Evolutionary conservation across 805 yeast species (phyloP).

Genomic region (Ogataea paradorogensis): DNA sequence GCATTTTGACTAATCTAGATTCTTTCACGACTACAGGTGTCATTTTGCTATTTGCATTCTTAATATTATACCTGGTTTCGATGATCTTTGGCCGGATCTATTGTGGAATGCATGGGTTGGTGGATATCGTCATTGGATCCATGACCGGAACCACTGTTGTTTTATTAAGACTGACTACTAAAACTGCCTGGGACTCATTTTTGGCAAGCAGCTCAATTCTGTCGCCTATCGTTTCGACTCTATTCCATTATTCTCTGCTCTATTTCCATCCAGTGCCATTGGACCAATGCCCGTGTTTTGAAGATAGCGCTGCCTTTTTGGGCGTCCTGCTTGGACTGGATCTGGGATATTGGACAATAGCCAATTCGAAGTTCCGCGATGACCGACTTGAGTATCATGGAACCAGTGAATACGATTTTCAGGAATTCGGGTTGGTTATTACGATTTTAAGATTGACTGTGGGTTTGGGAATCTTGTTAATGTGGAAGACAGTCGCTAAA

Average conservation of each 20-base stretch:
- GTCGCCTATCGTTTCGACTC: slow-evolving; percentile 38
- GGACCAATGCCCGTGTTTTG: slow-evolving; percentile 95
- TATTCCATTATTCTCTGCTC: slow-evolving; percentile 48
- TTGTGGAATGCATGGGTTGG: slow-evolving; percentile 96
- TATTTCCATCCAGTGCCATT: slow-evolving; percentile 78
- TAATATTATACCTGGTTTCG: slow-evolving; percentile 54
- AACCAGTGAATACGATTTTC: slow-evolving; percentile 41
- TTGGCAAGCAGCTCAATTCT: slow-evolving; percentile 29
- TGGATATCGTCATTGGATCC: slow-evolving; percentile 70
- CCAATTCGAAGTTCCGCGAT: slow-evolving; percentile 17
- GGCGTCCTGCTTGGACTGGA: slow-evolving; percentile 85
- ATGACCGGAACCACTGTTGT: slow-evolving; percentile 57
- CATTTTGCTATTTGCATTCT: slow-evolving; percentile 12
- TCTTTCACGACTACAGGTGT: slow-evolving; percentile 2
- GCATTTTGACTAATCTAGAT: slow-evolving; percentile 17
- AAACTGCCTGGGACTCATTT: slow-evolving; percentile 45
- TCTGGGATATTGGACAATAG: slow-evolving; percentile 52
- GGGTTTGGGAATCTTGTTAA: slow-evolving; percentile 60
- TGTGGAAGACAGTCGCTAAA: slow-evolving; percentile 76
- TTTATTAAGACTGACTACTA: slow-evolving; percentile 41
- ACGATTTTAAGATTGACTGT: slow-evolving; percentile 48
- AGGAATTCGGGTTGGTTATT: slow-evolving; percentile 41
- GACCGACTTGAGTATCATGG: slow-evolving; percentile 18
- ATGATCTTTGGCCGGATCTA: slow-evolving; percentile 79
- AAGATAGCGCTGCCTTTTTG: slow-evolving; percentile 88